A percentile compares a stretch with the other conserved stretches of the same genome.
These are phyloP conservation scores for Exophiala aquamarina DNA, from an alignment of 2,329 filamentous ascomycete species.

Conservation along the genomic window DNA sequence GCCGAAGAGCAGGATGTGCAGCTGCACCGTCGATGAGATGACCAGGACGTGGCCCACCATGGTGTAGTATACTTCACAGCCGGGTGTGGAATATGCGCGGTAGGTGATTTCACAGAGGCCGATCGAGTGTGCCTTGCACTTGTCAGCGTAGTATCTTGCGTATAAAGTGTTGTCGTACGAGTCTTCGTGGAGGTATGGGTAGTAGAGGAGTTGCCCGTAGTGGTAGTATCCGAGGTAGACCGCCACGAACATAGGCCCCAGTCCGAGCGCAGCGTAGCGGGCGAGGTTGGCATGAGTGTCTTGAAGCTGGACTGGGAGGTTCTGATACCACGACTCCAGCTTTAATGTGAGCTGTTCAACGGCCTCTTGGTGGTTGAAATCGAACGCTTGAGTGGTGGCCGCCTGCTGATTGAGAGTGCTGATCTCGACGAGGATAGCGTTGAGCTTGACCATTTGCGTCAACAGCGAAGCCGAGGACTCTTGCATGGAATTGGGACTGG, in stretches of 20 bases:
- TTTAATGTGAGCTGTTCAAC: slow-evolving; percentile 34
- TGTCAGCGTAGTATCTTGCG: slow-evolving; percentile 35
- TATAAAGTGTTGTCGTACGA: slow-evolving; percentile 13
- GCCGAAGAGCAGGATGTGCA: slow-evolving; percentile 48
- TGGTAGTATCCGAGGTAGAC: slow-evolving; percentile 51
- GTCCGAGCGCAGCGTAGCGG: slow-evolving; percentile 37
- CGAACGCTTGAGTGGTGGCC: slow-evolving; percentile 23
- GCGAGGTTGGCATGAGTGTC: slow-evolving; percentile 43
- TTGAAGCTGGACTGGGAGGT: slow-evolving; percentile 37
- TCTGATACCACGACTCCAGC: slow-evolving; percentile 38
- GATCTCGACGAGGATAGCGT: slow-evolving; percentile 41
- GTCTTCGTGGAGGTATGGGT: slow-evolving; percentile 44
- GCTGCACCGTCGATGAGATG: slow-evolving; percentile 48
- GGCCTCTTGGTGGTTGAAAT: slow-evolving; percentile 7
- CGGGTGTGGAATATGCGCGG: slow-evolving; percentile 35
- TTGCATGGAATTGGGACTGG: slow-evolving; percentile 11
- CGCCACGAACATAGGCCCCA: slow-evolving; percentile 46
- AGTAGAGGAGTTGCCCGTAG: slow-evolving; percentile 49
- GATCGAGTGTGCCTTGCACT: slow-evolving; percentile 43
- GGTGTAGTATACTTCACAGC: slow-evolving; percentile 44
- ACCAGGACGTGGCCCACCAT: slow-evolving; percentile 50
- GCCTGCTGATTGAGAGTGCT: slow-evolving; percentile 40
- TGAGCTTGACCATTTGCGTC: slow-evolving; percentile 41
- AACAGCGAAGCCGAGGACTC: slow-evolving; percentile 14
- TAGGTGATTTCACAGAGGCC: slow-evolving; percentile 44